Evolutionary conservation across 1,284 basidiomycete species (phyloP).

Genomic region (Neonothopanus nambi): DNA sequence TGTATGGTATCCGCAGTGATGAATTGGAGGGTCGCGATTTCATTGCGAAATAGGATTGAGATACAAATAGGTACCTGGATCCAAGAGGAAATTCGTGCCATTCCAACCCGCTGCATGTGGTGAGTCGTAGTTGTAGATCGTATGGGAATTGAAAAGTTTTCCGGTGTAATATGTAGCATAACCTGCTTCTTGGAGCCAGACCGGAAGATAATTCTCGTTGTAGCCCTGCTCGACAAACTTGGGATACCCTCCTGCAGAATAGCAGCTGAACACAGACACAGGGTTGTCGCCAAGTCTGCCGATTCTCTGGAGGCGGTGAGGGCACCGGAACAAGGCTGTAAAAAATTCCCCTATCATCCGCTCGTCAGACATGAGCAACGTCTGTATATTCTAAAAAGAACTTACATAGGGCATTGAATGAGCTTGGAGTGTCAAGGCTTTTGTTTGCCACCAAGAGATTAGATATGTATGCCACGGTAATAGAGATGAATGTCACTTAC

Average conservation of each 20-base stretch:
- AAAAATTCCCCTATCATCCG: not conserved
- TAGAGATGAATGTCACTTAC: too few species aligned
- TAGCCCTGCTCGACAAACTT: slow-evolving; percentile 6
- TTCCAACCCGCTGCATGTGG: slow-evolving; percentile 5
- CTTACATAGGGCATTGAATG: not conserved
- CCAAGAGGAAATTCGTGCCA: slow-evolving; percentile 6
- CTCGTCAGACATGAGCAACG: not conserved
- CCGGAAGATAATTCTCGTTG: slow-evolving; percentile 4
- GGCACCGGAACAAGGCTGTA: not conserved
- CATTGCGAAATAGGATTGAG: not conserved
- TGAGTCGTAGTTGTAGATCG: not conserved
- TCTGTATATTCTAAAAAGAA: not conserved
- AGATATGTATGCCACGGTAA: too few species aligned
- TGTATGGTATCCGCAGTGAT: slow-evolving; percentile 3
- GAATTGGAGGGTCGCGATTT: not conserved
- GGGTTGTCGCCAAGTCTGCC: not conserved
- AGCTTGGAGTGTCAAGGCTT: not conserved
- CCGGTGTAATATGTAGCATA: slow-evolving; percentile 11
- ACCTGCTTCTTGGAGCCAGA: slow-evolving; percentile 5
- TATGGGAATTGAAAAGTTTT: not conserved
- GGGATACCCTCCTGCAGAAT: slow-evolving; percentile 9
- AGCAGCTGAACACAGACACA: too few species aligned
- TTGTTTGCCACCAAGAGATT: not conserved
- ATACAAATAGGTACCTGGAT: slow-evolving; percentile 8
- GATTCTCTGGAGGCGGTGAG: not conserved